These are phyloP conservation scores for Exophiala sideris DNA, from an alignment of 2,329 filamentous ascomycete species.

Conservation along the genomic window DNA sequence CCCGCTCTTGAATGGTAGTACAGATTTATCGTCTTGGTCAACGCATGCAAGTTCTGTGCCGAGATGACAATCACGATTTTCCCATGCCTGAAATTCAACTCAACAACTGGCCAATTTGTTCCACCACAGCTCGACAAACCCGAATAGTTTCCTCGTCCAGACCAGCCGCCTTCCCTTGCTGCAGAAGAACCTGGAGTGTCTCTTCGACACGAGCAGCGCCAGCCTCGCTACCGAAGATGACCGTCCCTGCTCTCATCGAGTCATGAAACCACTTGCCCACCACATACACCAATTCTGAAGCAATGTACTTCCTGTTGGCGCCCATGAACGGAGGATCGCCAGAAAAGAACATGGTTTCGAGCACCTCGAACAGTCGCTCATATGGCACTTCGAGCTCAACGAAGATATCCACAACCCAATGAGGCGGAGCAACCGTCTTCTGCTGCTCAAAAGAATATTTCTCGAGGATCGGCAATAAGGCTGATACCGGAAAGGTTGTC, in stretches of 20 bases:
- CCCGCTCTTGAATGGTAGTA: too few species aligned
- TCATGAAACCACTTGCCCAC: conserved; percentile 60
- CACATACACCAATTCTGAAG: conserved; percentile 60
- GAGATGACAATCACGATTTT: too few species aligned
- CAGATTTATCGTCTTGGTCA: not conserved
- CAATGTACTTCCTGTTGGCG: conserved; percentile 54
- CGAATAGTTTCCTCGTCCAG: conserved; percentile 39
- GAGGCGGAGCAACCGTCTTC: conserved; percentile 45
- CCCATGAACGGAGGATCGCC: conserved; percentile 64
- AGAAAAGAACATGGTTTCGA: conserved; percentile 66
- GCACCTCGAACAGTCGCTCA: conserved; percentile 59
- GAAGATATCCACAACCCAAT: conserved; percentile 65
- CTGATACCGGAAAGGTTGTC: conserved; percentile 52
- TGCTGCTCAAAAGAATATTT: conserved; percentile 52
- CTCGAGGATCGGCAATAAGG: conserved; percentile 55
- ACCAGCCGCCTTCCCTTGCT: conserved; percentile 17
- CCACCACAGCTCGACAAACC: conserved; percentile 37
- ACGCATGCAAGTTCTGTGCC: not conserved
- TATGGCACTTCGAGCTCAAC: conserved; percentile 60
- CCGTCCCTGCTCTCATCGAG: conserved; percentile 52
- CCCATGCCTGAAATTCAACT: conserved; percentile 1
- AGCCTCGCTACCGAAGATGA: conserved; percentile 59
- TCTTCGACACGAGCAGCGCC: conserved; percentile 51
- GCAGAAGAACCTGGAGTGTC: conserved; percentile 33
- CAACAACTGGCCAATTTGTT: conserved; percentile 31